These are phyloP conservation scores for Podospora conica DNA, from an alignment of 495 filamentous ascomycete genomes.

Conservation along the genomic window DNA sequence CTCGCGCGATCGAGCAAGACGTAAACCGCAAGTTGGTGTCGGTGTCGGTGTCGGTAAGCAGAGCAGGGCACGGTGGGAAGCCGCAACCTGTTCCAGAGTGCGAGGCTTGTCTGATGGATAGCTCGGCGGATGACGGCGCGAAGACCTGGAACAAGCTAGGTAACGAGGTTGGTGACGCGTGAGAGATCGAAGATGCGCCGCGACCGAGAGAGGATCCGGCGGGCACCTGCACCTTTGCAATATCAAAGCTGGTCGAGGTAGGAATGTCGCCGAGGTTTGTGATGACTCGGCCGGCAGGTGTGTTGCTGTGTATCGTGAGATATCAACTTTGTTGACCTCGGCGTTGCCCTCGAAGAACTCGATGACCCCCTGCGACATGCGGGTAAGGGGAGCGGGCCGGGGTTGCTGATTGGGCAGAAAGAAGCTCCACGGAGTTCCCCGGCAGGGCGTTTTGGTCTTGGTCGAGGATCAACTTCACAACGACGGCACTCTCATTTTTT, in stretches of 20 bases:
- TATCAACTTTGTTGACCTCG: neutral
- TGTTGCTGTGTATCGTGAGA: slow-evolving; percentile 9
- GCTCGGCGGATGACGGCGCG: neutral
- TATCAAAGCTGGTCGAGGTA: slow-evolving; percentile 1
- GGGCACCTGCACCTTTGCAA: neutral
- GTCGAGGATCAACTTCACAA: too few species aligned
- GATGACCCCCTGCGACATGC: neutral
- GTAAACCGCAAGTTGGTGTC: neutral
- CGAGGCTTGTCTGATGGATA: neutral
- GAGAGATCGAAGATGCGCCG: neutral
- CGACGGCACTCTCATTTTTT: too few species aligned
- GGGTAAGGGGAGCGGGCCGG: neutral
- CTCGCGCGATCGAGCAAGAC: neutral
- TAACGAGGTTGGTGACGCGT: neutral
- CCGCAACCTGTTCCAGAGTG: neutral
- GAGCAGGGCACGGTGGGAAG: neutral
- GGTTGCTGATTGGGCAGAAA: too few species aligned
- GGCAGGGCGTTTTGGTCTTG: too few species aligned
- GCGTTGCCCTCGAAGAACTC: neutral
- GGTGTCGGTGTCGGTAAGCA: neutral
- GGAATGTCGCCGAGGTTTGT: slow-evolving; percentile 1
- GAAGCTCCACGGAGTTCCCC: too few species aligned
- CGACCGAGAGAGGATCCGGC: neutral
- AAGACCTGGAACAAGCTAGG: neutral
- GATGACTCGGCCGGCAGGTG: slow-evolving; percentile 5